Evolutionary conservation across 495 filamentous ascomycete species (phyloP).

Genomic region (Oidiodendron maius): DNA sequence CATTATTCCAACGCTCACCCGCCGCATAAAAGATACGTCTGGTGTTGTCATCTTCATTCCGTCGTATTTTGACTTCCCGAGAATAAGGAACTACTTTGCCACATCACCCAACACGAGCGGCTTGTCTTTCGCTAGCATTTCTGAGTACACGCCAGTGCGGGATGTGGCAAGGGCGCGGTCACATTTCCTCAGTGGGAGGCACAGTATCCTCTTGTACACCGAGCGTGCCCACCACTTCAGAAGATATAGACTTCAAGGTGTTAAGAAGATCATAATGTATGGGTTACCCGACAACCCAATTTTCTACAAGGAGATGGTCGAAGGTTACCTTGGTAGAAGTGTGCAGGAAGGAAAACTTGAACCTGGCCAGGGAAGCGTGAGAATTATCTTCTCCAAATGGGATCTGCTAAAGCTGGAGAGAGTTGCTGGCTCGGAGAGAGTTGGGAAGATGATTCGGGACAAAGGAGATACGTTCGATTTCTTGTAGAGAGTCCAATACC

Average conservation of each 20-base stretch:
- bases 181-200: constrained; percentile 77
- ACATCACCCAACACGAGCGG: constrained; percentile 59
- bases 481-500: constrained; percentile 25
- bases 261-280: constrained; percentile 77
- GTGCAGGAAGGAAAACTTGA: constrained; percentile 46
- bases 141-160: constrained; percentile 73
- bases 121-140: constrained; percentile 78
- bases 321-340: constrained; percentile 55
- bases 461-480: constrained; percentile 91
- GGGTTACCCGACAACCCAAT: constrained; percentile 78
- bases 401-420: constrained; percentile 85
- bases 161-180: constrained; percentile 78
- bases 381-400: constrained; percentile 78
- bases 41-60: constrained; percentile 83
- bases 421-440: constrained; percentile 73
- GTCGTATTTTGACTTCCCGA: constrained; percentile 88
- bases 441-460: constrained; percentile 68
- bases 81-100: constrained; percentile 84
- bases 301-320: constrained; percentile 86
- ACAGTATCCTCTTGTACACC: constrained; percentile 82
- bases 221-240: constrained; percentile 93
- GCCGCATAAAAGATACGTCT: constrained; percentile 40
- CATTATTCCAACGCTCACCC: constrained; percentile 66
- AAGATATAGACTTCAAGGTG: constrained; percentile 72
- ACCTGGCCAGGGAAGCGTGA: constrained; percentile 48